Evolutionary conservation across 176 grass and related monocot species (phyloP).

Genomic region (Musa troglodytarum): DNA sequence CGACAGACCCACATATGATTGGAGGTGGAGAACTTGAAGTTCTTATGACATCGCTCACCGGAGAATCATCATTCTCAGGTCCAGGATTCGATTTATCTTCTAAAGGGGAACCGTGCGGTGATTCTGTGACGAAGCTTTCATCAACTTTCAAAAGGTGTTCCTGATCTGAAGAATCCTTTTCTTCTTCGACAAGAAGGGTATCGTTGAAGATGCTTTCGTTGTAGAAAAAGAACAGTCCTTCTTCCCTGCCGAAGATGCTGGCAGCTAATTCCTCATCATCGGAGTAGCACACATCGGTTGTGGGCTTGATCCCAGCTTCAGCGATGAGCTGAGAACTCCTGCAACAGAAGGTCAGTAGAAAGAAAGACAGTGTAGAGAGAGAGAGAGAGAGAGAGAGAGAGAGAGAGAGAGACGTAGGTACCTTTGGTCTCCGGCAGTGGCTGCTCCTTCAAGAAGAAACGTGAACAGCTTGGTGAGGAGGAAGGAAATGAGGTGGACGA

Average conservation of each 20-base stretch:
- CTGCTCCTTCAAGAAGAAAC: conserved; percentile 16
- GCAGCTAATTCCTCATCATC: not conserved
- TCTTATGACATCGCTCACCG: not conserved
- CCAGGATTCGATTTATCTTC: not conserved
- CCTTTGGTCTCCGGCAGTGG: conserved; percentile 18
- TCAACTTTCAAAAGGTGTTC: conserved; percentile 28
- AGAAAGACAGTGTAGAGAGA: not conserved
- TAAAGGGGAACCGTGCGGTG: conserved; percentile 16
- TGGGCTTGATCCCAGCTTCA: not conserved
- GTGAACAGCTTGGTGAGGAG: conserved; percentile 64
- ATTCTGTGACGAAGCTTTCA: conserved; percentile 28
- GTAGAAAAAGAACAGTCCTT: conserved; percentile 49
- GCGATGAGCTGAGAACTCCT: conserved; percentile 14
- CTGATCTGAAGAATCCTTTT: conserved; percentile 33
- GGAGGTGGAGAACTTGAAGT: not conserved
- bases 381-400: not conserved
- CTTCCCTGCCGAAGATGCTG: not conserved
- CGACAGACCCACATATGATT: not conserved
- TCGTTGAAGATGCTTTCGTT: conserved; percentile 52
- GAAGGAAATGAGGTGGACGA: conserved; percentile 47
- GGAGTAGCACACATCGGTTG: conserved; percentile 5
- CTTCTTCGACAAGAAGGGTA: conserved; percentile 42
- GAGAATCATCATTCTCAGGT: not conserved
- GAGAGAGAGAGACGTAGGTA: not conserved
- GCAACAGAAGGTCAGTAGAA: not conserved